Conservation (phyloP, 2,329 filamentous ascomycete genomes). For the Ceratocystis ficicola region DNA sequence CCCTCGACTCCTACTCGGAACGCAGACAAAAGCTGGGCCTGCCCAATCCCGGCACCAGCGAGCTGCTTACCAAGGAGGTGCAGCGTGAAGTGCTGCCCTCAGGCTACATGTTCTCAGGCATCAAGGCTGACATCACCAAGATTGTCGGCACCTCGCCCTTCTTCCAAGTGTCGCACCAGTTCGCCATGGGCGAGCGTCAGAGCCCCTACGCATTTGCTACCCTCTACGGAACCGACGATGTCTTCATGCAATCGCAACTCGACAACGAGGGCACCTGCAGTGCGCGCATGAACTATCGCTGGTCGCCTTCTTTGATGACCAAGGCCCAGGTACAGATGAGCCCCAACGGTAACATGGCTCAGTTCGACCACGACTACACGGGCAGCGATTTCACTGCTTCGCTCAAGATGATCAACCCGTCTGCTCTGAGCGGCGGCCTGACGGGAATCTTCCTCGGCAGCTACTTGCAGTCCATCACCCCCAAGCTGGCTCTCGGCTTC, state of each 20-base stretch:
- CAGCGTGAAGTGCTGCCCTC: slow-evolving; percentile 92
- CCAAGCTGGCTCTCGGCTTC: slow-evolving; percentile 72
- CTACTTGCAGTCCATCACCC: slow-evolving; percentile 88
- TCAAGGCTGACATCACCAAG: slow-evolving; percentile 94
- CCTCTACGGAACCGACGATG: slow-evolving; percentile 86
- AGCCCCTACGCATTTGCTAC: slow-evolving; percentile 93
- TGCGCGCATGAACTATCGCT: slow-evolving; percentile 86
- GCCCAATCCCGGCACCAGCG: slow-evolving; percentile 82
- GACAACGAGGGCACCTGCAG: slow-evolving; percentile 84
- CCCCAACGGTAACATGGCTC: slow-evolving; percentile 41
- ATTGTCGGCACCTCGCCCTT: slow-evolving; percentile 85
- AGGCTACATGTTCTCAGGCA: slow-evolving; percentile 92
- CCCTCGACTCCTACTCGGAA: slow-evolving; percentile 69
- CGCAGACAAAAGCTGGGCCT: slow-evolving; percentile 79
- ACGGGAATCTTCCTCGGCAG: slow-evolving; percentile 93
- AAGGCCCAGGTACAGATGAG: slow-evolving; percentile 85
- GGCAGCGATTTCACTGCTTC: slow-evolving; percentile 88
- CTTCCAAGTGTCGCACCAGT: slow-evolving; percentile 95
- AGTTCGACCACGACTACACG: slow-evolving; percentile 84
- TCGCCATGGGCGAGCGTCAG: slow-evolving; percentile 84
- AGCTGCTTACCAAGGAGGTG: slow-evolving; percentile 80
- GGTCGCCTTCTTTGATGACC: slow-evolving; percentile 65
- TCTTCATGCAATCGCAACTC: slow-evolving; percentile 90
- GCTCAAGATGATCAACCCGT: slow-evolving; percentile 92
- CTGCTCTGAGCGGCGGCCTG: slow-evolving; percentile 74